phyloP scores from a whole-genome alignment of 1,284 basidiomycete species.

The Sutorius eximius region DNA sequence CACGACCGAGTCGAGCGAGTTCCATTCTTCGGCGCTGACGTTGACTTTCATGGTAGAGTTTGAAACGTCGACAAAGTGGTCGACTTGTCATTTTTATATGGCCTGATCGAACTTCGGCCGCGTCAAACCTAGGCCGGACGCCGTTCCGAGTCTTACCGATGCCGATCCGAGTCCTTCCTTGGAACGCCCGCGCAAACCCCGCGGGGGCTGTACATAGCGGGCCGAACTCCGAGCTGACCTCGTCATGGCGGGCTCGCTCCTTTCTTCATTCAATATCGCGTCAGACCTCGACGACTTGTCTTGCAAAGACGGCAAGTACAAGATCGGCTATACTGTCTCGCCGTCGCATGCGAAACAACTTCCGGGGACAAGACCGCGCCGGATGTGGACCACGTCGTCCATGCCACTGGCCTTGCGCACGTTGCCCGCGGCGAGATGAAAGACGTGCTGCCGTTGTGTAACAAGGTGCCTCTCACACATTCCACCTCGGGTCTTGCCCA shows the following conservation, averaged over 20 bases:
- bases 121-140: no score
- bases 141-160: not conserved
- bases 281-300: conserved; percentile 10
- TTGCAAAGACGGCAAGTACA: conserved; percentile 14
- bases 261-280: not conserved
- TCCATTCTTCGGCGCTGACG: conserved; percentile 49
- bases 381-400: not conserved
- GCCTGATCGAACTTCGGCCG: no score
- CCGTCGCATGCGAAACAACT: conserved; percentile 5
- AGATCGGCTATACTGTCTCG: conserved; percentile 3
- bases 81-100: conserved; percentile 1
- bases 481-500: not conserved
- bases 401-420: not conserved
- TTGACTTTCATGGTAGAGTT: conserved; percentile 37
- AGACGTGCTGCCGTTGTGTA: no score
- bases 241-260: no score
- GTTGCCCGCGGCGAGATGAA: not conserved
- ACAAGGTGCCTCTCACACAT: not conserved
- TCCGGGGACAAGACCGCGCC: not conserved
- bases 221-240: no score
- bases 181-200: no score
- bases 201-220: no score
- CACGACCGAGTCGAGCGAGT: conserved; percentile 56
- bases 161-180: no score
- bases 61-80: no score